Conservation (phyloP, 176 grass and related monocot species). For the Lolium perenne region DNA sequence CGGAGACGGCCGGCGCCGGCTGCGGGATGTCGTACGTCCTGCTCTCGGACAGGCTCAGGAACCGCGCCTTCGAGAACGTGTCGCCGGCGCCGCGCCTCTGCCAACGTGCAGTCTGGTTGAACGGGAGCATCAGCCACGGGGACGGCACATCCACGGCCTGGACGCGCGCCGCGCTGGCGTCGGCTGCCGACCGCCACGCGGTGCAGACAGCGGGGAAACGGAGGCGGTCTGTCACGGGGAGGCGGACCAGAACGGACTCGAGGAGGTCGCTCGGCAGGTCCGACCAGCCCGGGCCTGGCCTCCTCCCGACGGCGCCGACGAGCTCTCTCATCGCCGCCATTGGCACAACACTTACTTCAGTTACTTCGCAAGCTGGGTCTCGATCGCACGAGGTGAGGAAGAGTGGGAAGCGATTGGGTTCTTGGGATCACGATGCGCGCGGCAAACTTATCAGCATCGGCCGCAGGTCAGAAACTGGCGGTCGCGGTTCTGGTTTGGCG, state of each 20-base stretch:
- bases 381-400: not conserved
- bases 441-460: not conserved
- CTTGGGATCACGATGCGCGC: not conserved
- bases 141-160: not conserved
- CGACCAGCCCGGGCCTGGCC: constrained; percentile 37
- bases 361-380: not conserved
- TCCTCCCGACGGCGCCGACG: not conserved
- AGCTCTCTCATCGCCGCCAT: constrained; percentile 36
- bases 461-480: constrained; percentile 18
- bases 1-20: constrained; percentile 32
- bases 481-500: not conserved
- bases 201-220: constrained; percentile 58
- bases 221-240: constrained; percentile 48
- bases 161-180: not conserved
- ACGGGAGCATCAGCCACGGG: constrained; percentile 71
- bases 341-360: not conserved
- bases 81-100: not conserved
- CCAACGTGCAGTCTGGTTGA: constrained; percentile 2
- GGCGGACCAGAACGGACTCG: constrained; percentile 43
- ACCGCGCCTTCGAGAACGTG: constrained; percentile 26
- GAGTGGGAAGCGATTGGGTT: not conserved
- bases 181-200: constrained; percentile 40
- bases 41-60: constrained; percentile 54
- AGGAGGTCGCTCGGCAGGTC: constrained; percentile 35
- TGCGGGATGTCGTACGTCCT: constrained; percentile 45